These are phyloP conservation scores for Thraustotheca clavata DNA, from an alignment of 352 stramenopile species.

Conservation along the genomic window DNA sequence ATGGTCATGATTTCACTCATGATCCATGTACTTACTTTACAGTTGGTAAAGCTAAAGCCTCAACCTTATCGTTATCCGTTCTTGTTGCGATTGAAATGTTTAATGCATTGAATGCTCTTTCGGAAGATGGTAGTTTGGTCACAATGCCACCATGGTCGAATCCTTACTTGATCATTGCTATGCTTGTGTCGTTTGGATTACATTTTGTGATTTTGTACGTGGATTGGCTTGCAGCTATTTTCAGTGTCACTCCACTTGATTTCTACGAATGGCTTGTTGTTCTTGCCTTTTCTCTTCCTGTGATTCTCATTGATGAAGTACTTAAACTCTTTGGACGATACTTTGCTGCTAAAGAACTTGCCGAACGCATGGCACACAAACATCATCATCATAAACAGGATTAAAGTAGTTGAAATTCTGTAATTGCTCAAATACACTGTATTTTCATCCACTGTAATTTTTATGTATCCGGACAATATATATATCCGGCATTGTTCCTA, in stretches of 20 bases:
- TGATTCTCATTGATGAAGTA: constrained; percentile 93
- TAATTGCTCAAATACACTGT: too few species aligned
- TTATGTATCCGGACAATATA: too few species aligned
- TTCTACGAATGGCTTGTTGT: constrained; percentile 90
- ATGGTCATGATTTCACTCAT: constrained; percentile 83
- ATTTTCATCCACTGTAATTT: too few species aligned
- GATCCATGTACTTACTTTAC: constrained; percentile 91
- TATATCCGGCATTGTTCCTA: too few species aligned
- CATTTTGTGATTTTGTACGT: constrained; percentile 94
- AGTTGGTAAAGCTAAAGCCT: constrained; percentile 86
- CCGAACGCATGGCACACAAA: constrained; percentile 40
- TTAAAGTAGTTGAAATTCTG: too few species aligned
- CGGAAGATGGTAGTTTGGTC: constrained; percentile 86
- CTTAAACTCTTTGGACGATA: constrained; percentile 88
- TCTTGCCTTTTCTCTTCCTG: constrained; percentile 86
- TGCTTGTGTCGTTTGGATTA: constrained; percentile 88
- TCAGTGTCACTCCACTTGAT: constrained; percentile 88
- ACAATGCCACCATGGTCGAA: constrained; percentile 92
- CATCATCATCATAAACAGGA: too few species aligned
- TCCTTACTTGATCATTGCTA: constrained; percentile 90
- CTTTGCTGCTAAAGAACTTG: constrained; percentile 65
- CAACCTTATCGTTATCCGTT: constrained; percentile 90
- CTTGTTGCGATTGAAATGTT: constrained; percentile 95
- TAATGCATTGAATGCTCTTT: constrained; percentile 91
- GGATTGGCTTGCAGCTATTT: constrained; percentile 87